Conservation (phyloP, 2,329 filamentous ascomycete species). For the Hyphodiscus sp. region DNA sequence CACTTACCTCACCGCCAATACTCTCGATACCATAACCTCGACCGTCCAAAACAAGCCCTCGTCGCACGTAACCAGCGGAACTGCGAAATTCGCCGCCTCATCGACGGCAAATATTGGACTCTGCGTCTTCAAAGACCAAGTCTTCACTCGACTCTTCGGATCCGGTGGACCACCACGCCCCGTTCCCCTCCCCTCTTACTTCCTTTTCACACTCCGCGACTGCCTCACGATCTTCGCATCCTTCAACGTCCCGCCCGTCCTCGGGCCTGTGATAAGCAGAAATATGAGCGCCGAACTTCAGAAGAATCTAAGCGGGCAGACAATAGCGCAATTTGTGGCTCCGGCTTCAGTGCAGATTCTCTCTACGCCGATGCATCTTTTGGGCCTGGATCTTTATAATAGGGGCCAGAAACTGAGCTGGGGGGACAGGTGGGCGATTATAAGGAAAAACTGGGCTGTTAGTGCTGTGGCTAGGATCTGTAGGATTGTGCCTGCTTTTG, state of each 20-base stretch:
- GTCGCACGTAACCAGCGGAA: constrained; percentile 62
- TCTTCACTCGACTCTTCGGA: constrained; percentile 78
- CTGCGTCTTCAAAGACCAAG: constrained; percentile 84
- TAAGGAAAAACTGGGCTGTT: constrained; percentile 70
- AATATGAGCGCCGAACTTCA: constrained; percentile 48
- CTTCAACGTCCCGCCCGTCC: constrained; percentile 79
- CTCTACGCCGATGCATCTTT: constrained; percentile 77
- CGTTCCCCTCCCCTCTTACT: constrained; percentile 66
- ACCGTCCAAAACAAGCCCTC: constrained; percentile 53
- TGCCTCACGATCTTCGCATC: constrained; percentile 85
- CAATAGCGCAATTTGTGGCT: constrained; percentile 70
- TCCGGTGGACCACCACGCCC: constrained; percentile 46
- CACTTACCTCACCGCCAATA: constrained; percentile 85
- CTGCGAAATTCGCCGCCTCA: constrained; percentile 74
- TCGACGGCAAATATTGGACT: constrained; percentile 77
- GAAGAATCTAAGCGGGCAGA: constrained; percentile 44
- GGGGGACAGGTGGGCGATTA: constrained; percentile 55
- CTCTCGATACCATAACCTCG: constrained; percentile 71
- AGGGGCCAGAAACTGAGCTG: constrained; percentile 42
- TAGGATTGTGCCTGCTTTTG: constrained; percentile 83
- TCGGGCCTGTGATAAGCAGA: constrained; percentile 62
- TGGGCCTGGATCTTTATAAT: constrained; percentile 85
- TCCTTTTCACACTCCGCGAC: constrained; percentile 75
- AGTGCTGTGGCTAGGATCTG: constrained; percentile 72
- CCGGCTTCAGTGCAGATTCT: constrained; percentile 73